phyloP scores from a whole-genome alignment of 441 rosid species.

The Erodium trifolium region DNA sequence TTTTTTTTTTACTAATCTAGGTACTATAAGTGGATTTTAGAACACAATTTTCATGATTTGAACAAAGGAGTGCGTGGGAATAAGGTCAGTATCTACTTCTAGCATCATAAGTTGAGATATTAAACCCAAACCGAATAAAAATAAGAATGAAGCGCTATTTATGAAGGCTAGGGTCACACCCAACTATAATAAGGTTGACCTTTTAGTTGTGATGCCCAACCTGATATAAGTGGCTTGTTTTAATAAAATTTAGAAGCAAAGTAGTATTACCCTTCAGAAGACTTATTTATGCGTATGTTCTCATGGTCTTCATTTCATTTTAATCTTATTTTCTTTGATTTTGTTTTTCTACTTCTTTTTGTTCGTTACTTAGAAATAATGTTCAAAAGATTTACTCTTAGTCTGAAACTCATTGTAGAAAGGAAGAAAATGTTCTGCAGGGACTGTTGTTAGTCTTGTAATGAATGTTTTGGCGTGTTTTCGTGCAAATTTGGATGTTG shows the following conservation, averaged over 20 bases:
- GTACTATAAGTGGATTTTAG: slow-evolving; percentile 98
- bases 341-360: not conserved
- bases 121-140: no score
- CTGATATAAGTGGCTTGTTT: no score
- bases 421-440: not conserved
- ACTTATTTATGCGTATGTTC: not conserved
- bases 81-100: slow-evolving; percentile 51
- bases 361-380: not conserved
- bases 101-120: not conserved
- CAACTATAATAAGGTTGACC: no score
- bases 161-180: no score
- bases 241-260: no score
- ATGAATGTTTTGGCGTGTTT: not conserved
- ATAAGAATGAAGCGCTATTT: no score
- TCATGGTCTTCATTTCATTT: not conserved
- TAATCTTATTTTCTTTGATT: no score
- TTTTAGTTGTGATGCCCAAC: no score
- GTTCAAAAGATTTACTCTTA: not conserved
- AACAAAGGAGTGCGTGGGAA: slow-evolving; percentile 99
- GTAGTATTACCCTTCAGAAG: not conserved
- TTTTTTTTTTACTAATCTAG: slow-evolving; percentile 39
- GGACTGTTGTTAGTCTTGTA: not conserved
- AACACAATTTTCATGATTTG: slow-evolving; percentile 96
- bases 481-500: slow-evolving; percentile 18
- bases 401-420: not conserved